phyloP scores from a whole-genome alignment of 148 eudicot species.

The Fallopia convolvulus region DNA sequence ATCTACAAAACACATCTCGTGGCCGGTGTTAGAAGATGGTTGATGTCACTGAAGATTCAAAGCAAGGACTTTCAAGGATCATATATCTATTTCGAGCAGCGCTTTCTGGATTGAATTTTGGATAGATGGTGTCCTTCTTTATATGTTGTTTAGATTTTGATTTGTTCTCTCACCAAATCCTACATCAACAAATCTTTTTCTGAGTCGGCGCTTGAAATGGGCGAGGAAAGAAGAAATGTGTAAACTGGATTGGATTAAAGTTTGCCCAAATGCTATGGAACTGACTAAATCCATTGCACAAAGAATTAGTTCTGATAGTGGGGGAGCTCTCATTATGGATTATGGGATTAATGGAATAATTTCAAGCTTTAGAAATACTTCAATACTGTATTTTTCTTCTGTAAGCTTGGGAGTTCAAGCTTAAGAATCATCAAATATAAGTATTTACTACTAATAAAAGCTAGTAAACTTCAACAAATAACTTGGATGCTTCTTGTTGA shows the following conservation, averaged over 20 bases:
- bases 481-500: neutral
- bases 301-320: conserved; percentile 81
- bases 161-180: conserved; percentile 82
- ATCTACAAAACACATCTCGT: conserved; percentile 73
- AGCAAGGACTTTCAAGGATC: conserved; percentile 32
- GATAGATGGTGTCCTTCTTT: neutral
- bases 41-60: conserved; percentile 75
- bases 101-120: neutral
- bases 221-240: conserved; percentile 56
- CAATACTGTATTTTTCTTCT: neutral
- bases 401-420: conserved; percentile 1
- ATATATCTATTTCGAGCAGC: neutral
- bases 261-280: conserved; percentile 88
- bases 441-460: neutral
- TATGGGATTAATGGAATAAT: conserved; percentile 75
- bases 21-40: conserved; percentile 99
- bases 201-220: conserved; percentile 84
- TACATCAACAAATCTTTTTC: conserved; percentile 74
- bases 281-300: conserved; percentile 70
- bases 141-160: conserved; percentile 44
- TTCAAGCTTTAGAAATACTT: conserved; percentile 33
- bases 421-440: neutral
- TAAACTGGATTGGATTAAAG: conserved; percentile 61
- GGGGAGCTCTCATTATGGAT: conserved; percentile 95
- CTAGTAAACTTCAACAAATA: neutral